phyloP scores from a whole-genome alignment of 163 green algal species.

The Botryococcus braunii region DNA sequence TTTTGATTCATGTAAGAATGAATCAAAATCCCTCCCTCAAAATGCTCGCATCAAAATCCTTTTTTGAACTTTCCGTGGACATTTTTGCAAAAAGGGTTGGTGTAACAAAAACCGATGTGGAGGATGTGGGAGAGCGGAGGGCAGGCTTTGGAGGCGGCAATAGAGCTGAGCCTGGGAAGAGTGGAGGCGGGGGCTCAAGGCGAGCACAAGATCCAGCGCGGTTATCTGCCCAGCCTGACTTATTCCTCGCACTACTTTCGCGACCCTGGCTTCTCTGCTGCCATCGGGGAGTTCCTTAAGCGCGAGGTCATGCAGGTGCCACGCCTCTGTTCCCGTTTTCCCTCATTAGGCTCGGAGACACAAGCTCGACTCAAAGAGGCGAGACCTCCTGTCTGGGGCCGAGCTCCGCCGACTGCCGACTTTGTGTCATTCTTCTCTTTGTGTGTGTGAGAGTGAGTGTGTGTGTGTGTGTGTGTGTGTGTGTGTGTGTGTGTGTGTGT shows the following conservation, averaged over 20 bases:
- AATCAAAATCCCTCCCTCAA: too few relatives aligned
- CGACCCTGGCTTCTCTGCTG: slow-evolving; percentile 21
- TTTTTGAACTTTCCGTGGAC: not conserved
- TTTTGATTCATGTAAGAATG: too few relatives aligned
- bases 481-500: too few relatives aligned
- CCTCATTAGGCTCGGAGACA: too few relatives aligned
- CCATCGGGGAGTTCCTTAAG: slow-evolving; percentile 27
- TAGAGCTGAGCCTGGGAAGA: slow-evolving; percentile 47
- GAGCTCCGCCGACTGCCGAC: too few relatives aligned
- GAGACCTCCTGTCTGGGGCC: too few relatives aligned
- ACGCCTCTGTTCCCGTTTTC: too few relatives aligned
- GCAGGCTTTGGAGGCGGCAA: slow-evolving; percentile 73
- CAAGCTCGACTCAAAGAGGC: too few relatives aligned
- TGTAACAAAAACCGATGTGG: slow-evolving; percentile 4
- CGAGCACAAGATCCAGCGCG: slow-evolving; percentile 83
- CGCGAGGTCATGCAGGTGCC: slow-evolving; percentile 19
- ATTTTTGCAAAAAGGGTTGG: not conserved
- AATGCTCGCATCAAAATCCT: too few relatives aligned
- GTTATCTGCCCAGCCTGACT: slow-evolving; percentile 55
- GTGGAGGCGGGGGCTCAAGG: slow-evolving; percentile 85
- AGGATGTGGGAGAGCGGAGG: not conserved
- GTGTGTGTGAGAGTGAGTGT: too few relatives aligned
- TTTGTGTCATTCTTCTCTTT: too few relatives aligned
- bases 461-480: too few relatives aligned
- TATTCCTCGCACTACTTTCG: slow-evolving; percentile 52